These are phyloP conservation scores for Cochlearia excelsa DNA, from an alignment of 345 rosid species.

Conservation along the genomic window DNA sequence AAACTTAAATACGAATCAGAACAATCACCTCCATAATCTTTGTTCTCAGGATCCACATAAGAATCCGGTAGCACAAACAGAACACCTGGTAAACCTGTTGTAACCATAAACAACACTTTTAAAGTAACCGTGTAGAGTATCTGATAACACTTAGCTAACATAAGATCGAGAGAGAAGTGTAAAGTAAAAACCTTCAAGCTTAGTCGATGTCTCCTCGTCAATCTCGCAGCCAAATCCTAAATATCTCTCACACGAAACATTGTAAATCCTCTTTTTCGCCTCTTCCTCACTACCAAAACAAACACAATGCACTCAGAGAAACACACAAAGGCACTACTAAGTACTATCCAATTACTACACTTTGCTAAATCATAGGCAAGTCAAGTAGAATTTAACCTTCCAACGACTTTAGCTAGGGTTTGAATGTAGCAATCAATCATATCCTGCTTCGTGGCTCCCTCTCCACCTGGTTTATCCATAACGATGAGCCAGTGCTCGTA, in stretches of 20 bases:
- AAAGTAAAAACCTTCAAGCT: slow-evolving; percentile 65
- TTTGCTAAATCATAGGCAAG: background rate
- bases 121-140: background rate
- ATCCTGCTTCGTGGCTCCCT: slow-evolving; percentile 80
- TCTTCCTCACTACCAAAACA: slow-evolving; percentile 68
- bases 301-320: slow-evolving; percentile 10
- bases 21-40: slow-evolving; percentile 86
- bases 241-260: slow-evolving; percentile 92
- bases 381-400: slow-evolving; percentile 45
- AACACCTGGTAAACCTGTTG: slow-evolving; percentile 79
- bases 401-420: slow-evolving; percentile 78
- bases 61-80: slow-evolving; percentile 94
- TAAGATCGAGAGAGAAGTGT: slow-evolving; percentile 5
- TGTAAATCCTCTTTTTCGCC: slow-evolving; percentile 85
- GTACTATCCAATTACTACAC: background rate
- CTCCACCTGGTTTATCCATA: slow-evolving; percentile 95
- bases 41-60: slow-evolving; percentile 82
- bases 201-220: slow-evolving; percentile 91
- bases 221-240: slow-evolving; percentile 93
- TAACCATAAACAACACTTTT: slow-evolving; percentile 1
- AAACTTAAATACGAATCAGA: background rate
- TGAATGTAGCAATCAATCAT: slow-evolving; percentile 88
- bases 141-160: background rate
- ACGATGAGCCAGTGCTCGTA: slow-evolving; percentile 97
- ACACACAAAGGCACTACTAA: too few relatives aligned